phyloP scores from a whole-genome alignment of 257 asterid species.

The Primulina eburnea region DNA sequence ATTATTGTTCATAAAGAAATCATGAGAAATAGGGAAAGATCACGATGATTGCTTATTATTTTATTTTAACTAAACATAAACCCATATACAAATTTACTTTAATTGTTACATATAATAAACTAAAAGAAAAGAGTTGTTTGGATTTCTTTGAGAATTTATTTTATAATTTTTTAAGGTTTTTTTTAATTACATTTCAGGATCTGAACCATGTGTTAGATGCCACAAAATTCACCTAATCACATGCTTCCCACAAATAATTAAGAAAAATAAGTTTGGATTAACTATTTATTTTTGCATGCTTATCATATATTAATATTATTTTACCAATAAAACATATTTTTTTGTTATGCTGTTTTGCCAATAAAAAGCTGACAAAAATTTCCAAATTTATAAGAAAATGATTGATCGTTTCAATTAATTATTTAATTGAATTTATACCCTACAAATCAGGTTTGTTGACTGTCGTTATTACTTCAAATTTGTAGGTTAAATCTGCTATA shows the following conservation, averaged over 20 bases:
- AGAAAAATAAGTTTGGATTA: slow-evolving; percentile 15
- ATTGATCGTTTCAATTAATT: neutral
- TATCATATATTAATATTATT: slow-evolving; percentile 1
- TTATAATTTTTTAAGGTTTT: slow-evolving; percentile 26
- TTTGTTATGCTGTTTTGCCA: neutral
- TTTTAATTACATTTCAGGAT: slow-evolving; percentile 27
- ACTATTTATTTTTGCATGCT: slow-evolving; percentile 16
- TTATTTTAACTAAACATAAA: neutral
- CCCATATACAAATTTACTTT: too few species aligned
- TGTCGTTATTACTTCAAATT: neutral
- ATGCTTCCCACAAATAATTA: slow-evolving; percentile 46
- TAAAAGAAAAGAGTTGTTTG: slow-evolving; percentile 17
- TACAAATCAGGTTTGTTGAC: slow-evolving; percentile 25
- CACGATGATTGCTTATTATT: neutral
- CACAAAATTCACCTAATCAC: slow-evolving; percentile 70
- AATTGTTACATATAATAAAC: slow-evolving; percentile 25
- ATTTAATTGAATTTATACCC: slow-evolving; percentile 20
- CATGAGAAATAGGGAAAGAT: neutral
- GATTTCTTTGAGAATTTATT: slow-evolving; percentile 7
- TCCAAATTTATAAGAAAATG: neutral
- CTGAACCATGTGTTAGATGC: slow-evolving; percentile 77
- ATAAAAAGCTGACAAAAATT: too few species aligned
- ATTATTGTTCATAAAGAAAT: neutral
- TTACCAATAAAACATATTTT: neutral
- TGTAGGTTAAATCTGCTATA: neutral